Percentiles rank a stretch among this genome's conserved stretches.
Conservation (phyloP, 306 rosid species). For the Delonix regia region DNA sequence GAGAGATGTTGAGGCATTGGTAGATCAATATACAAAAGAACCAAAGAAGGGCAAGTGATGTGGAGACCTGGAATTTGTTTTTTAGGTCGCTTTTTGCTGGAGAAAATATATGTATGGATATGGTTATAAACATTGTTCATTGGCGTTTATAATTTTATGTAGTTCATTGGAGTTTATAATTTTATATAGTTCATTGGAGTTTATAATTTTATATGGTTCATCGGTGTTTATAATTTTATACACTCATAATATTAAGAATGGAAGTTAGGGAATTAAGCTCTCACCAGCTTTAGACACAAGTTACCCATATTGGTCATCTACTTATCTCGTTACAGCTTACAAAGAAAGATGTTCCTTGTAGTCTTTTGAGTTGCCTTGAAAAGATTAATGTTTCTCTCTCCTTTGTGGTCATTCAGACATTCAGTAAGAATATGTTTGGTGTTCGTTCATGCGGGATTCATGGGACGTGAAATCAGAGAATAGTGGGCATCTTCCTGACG, state of each 20-base stretch:
- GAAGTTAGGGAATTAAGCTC: constrained; percentile 29
- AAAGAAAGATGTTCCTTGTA: constrained; percentile 6
- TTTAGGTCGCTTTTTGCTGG: constrained; percentile 21
- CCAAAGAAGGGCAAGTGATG: constrained; percentile 60
- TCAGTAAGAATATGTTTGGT: too few relatives aligned
- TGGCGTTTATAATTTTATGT: constrained; percentile 29
- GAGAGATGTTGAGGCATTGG: constrained; percentile 64
- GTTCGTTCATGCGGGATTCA: too few relatives aligned
- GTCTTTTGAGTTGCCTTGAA: constrained; percentile 21
- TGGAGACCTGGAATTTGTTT: constrained; percentile 15
- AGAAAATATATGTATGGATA: constrained; percentile 31
- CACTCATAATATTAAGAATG: constrained; percentile 38
- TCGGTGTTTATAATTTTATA: constrained; percentile 28
- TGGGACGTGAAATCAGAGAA: too few relatives aligned
- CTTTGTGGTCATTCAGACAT: too few relatives aligned
- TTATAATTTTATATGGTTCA: too few relatives aligned
- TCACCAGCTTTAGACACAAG: constrained; percentile 36
- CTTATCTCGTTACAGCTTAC: constrained; percentile 23
- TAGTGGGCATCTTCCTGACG: too few relatives aligned
- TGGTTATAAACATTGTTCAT: constrained; percentile 12
- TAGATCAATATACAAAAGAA: constrained; percentile 49
- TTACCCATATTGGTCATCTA: constrained; percentile 17
- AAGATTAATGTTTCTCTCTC: neutral
- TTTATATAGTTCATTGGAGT: too few relatives aligned
- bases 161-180: neutral